Conservation (phyloP, 176 grass and related monocot genomes). For the Aegilops sharonensis region DNA sequence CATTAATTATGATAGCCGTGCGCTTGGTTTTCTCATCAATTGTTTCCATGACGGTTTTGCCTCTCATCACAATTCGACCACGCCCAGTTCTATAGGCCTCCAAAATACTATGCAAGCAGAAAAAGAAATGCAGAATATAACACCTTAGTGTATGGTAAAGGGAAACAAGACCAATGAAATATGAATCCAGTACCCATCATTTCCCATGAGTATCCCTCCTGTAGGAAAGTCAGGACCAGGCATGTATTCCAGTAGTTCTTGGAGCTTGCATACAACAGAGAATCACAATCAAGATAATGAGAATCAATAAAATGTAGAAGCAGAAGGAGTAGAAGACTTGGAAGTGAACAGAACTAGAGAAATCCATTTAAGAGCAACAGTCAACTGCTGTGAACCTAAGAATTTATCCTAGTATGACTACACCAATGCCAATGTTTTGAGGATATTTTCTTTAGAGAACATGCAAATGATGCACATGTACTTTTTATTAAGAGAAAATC, state of each 20-base stretch:
- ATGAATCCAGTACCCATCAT: constrained; percentile 53
- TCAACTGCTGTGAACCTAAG: background rate
- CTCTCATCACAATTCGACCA: constrained; percentile 83
- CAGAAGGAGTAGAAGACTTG: constrained; percentile 16
- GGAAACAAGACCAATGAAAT: constrained; percentile 27
- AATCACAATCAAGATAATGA: constrained; percentile 10
- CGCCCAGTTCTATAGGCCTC: constrained; percentile 81
- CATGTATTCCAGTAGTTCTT: constrained; percentile 97
- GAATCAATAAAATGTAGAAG: constrained; percentile 11
- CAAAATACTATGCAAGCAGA: constrained; percentile 69
- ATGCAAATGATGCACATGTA: constrained; percentile 3
- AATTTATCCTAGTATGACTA: background rate
- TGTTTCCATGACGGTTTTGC: constrained; percentile 79
- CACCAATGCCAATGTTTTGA: background rate
- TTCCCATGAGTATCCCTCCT: constrained; percentile 88
- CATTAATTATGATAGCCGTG: constrained; percentile 85
- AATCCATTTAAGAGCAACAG: constrained; percentile 6
- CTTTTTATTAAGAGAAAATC: background rate
- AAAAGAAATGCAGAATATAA: constrained; percentile 22
- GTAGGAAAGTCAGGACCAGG: constrained; percentile 98
- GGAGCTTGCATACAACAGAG: constrained; percentile 56
- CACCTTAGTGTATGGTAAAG: constrained; percentile 12
- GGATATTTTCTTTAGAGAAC: background rate
- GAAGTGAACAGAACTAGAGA: background rate
- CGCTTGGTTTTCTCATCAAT: constrained; percentile 79